phyloP scores from a whole-genome alignment of 2,329 filamentous ascomycete species.

The Penicillium sumatraense region DNA sequence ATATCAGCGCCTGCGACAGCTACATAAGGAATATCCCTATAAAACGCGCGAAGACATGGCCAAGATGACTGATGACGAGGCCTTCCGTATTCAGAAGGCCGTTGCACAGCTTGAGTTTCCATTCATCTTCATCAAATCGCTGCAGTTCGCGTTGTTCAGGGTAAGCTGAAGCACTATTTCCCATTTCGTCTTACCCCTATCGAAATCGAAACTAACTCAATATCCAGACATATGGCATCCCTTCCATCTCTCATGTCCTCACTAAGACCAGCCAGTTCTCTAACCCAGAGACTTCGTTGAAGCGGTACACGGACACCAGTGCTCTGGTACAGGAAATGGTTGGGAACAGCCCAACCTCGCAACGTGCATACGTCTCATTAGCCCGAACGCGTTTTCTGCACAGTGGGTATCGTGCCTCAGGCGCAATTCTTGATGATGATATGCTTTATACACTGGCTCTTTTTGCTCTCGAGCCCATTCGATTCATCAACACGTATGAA shows the following conservation, averaged over 20 bases:
- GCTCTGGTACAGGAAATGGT: constrained; percentile 56
- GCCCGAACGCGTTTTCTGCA: constrained; percentile 70
- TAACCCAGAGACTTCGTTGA: constrained; percentile 51
- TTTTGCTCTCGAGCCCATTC: constrained; percentile 68
- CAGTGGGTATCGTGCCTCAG: constrained; percentile 58
- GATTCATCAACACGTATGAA: constrained; percentile 69
- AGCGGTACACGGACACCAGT: constrained; percentile 59
- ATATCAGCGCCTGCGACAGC: constrained; percentile 39
- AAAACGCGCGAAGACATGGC: constrained; percentile 50
- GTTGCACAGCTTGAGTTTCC: constrained; percentile 61
- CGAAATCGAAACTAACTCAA: constrained; percentile 7
- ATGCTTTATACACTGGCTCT: constrained; percentile 69
- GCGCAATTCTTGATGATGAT: constrained; percentile 65
- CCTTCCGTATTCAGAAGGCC: constrained; percentile 54
- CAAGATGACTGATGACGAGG: constrained; percentile 60
- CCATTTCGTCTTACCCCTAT: neutral
- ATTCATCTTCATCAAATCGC: constrained; percentile 52
- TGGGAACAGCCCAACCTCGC: constrained; percentile 47
- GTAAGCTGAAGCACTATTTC: constrained; percentile 40
- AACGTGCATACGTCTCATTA: constrained; percentile 56
- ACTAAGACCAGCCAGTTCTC: constrained; percentile 56
- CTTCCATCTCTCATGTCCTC: constrained; percentile 57
- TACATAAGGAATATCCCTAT: constrained; percentile 50
- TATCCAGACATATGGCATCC: constrained; percentile 59
- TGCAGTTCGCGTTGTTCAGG: constrained; percentile 65